phyloP scores from a whole-genome alignment of 2,329 filamentous ascomycete genomes.

The Daldinia sp. region DNA sequence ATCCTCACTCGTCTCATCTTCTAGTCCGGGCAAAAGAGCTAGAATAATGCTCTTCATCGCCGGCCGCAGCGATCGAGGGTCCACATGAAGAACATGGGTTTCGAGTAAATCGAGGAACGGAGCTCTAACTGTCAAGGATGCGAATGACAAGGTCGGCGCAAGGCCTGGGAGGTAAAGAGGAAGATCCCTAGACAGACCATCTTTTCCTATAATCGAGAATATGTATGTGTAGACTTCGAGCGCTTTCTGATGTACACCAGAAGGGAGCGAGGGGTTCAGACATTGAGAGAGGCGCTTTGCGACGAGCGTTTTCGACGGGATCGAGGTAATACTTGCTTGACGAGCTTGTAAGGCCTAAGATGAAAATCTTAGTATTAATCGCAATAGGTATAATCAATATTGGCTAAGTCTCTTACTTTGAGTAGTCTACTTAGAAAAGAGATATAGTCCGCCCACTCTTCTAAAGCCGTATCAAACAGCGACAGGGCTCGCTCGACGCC shows the following conservation, averaged over 20 bases:
- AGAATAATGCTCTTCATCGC: constrained; percentile 92
- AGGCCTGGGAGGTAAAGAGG: constrained; percentile 91
- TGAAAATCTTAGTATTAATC: constrained; percentile 46
- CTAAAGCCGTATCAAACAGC: constrained; percentile 90
- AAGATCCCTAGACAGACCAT: constrained; percentile 84
- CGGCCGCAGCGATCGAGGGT: constrained; percentile 79
- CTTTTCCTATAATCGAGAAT: constrained; percentile 85
- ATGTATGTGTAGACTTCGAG: constrained; percentile 93
- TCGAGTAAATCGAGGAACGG: constrained; percentile 88
- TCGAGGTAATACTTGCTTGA: constrained; percentile 74
- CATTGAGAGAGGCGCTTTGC: constrained; percentile 95
- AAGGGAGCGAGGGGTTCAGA: constrained; percentile 90
- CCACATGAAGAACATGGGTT: constrained; percentile 78
- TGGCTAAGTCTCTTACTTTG: constrained; percentile 70
- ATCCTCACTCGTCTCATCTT: constrained; percentile 97
- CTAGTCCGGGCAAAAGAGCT: constrained; percentile 88
- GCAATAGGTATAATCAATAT: constrained; percentile 2
- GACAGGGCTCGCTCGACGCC: constrained; percentile 88
- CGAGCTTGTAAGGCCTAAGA: constrained; percentile 86
- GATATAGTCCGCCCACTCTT: constrained; percentile 99
- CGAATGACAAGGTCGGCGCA: constrained; percentile 90
- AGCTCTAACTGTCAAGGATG: constrained; percentile 89
- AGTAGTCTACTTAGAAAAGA: constrained; percentile 92
- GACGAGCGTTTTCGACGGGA: constrained; percentile 85
- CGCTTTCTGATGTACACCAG: constrained; percentile 96